Percentiles rank a stretch among this genome's conserved stretches.
Conservation (phyloP, 208 protist genomes). For the Naegleria fowleri region DNA sequence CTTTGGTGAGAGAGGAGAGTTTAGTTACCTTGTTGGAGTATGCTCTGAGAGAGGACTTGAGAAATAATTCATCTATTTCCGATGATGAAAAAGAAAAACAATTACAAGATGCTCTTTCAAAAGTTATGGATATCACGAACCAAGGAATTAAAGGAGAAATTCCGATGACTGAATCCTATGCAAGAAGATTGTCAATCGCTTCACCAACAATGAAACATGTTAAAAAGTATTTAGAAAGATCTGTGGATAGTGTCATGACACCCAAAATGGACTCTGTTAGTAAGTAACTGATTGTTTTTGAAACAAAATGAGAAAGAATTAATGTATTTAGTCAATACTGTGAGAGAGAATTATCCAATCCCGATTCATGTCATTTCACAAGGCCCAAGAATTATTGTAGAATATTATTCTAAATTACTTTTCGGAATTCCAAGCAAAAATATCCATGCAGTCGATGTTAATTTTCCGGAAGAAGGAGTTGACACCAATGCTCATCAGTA, state of each 20-base stretch:
- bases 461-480: background rate
- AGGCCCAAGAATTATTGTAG: background rate
- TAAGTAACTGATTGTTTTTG: background rate
- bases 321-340: background rate
- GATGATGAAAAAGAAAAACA: background rate
- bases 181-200: background rate
- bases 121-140: conserved; percentile 7
- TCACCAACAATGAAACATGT: background rate
- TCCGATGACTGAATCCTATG: background rate
- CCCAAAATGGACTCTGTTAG: background rate
- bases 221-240: background rate
- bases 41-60: background rate
- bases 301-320: too few species aligned
- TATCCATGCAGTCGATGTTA: background rate
- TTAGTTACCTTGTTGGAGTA: background rate
- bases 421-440: background rate
- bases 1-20: background rate
- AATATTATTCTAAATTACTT: background rate
- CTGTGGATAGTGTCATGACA: background rate
- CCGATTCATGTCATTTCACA: conserved; percentile 8
- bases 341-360: background rate
- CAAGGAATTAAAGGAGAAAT: conserved; percentile 12
- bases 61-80: background rate
- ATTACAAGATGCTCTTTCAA: background rate
- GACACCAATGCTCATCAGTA: background rate